Evolutionary conservation across 352 stramenopile species (phyloP), one percentile per base, ranked within the genome.

Genomic region (Phytophthora cactorum): DNA sequence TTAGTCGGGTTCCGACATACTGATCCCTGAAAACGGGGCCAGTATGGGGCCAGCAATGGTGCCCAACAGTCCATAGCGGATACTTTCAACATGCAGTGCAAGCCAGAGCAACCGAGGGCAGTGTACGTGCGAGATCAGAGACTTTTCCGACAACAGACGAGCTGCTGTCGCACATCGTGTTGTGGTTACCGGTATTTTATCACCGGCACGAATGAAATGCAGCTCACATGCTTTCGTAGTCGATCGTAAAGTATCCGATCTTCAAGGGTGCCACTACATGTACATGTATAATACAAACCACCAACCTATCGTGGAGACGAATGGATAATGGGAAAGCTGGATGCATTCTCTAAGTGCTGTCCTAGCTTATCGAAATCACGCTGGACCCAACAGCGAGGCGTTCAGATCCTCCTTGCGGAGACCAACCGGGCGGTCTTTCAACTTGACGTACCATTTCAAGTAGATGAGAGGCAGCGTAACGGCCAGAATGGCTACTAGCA

Each of bases 371-470:
- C 28, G 28, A 28, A 39, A 53, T 64, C 28, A 64, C 60, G 60
- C 50, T 9, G 51, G 68, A 29, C 66, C 67, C 41, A 90, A 55
- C 27, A 90, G 65, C 44, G 82, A 76, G 15, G 54, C 67, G 27
- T 86, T 73, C 25, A 85, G 61, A 47, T 89, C 82, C 38, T 91
- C 80, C 51, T 81, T 86, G 29, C 72, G 64, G 5, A 89, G 59
- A 38, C 79, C 81, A 9, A 89, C 73, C 6, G 83, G 79, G 4
- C 71, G 76, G 59, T 88, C 77, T 66, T 87, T 72, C 39, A 93
- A 68, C 58, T 91, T 84, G 17, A 78, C 68, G 59, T 88, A 93
- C 85, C 85, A 93, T 52, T 93, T 88, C n/a, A 82, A 77, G 70
- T 90, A 91, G 46, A 93, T 90, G 14, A 87, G 31, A 2, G 85